These are phyloP conservation scores for Tillandsia fasciculata DNA, from an alignment of 176 grass and related monocot species.

Conservation along the genomic window DNA sequence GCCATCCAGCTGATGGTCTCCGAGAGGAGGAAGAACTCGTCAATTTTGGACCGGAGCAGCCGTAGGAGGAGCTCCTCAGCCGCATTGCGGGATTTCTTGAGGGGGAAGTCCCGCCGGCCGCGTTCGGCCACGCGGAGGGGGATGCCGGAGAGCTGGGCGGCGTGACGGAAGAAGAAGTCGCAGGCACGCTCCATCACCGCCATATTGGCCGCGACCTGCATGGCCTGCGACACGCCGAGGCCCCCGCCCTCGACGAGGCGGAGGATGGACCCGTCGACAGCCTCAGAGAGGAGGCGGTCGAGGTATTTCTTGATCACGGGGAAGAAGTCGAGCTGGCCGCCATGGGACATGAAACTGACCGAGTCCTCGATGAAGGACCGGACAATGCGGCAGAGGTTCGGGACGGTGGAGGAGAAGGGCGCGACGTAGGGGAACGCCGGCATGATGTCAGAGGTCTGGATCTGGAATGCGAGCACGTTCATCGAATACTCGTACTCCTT, in stretches of 20 bases:
- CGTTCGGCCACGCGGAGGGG: constrained; percentile 56
- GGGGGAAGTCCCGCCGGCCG: constrained; percentile 64
- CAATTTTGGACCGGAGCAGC: constrained; percentile 52
- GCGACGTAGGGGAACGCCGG: constrained; percentile 95
- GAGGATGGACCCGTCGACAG: constrained; percentile 55
- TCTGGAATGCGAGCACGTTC: constrained; percentile 94
- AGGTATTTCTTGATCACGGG: constrained; percentile 89
- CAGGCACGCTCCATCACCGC: constrained; percentile 93
- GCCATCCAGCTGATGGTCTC: constrained; percentile 85
- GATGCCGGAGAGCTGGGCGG: constrained; percentile 78
- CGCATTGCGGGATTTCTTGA: constrained; percentile 66
- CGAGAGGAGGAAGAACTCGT: constrained; percentile 64
- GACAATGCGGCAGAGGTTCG: constrained; percentile 82
- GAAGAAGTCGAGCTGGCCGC: constrained; percentile 71
- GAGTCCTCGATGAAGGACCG: constrained; percentile 98
- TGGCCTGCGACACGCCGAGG: constrained; percentile 81
- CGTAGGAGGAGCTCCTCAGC: constrained; percentile 54
- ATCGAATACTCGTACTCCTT: constrained; percentile 99
- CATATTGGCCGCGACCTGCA: constrained; percentile 96
- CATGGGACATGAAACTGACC: constrained; percentile 95
- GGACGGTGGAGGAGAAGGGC: constrained; percentile 75
- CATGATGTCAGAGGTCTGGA: constrained; percentile 87
- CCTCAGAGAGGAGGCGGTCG: constrained; percentile 68
- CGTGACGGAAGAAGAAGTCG: constrained; percentile 81
- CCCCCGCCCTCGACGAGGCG: constrained; percentile 57